Evolutionary conservation across 176 grass and related monocot genomes (phyloP).

Genomic region (Areca catechu): DNA sequence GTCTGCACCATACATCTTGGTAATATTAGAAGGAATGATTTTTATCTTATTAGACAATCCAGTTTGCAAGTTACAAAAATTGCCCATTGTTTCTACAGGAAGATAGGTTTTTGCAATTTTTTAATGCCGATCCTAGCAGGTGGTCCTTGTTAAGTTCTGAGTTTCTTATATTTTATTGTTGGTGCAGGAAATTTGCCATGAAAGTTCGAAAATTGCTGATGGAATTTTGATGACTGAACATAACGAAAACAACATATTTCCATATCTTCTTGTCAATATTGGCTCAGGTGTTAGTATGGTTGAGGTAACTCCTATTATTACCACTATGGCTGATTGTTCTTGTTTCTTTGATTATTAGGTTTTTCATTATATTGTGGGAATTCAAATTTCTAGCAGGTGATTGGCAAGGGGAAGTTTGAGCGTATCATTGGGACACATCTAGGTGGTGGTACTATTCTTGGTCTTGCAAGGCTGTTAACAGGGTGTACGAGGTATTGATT

Average conservation of each 20-base stretch:
- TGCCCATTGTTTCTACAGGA: no score
- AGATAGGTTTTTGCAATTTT: no score
- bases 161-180: constrained; percentile 15
- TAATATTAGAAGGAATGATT: no score
- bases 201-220: constrained; percentile 43
- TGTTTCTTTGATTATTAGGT: background rate
- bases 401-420: constrained; percentile 87
- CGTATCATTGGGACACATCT: constrained; percentile 97
- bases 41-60: no score
- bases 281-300: constrained; percentile 99
- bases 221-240: constrained; percentile 41
- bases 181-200: constrained; percentile 39
- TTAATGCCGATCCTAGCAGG: no score
- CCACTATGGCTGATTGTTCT: background rate
- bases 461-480: constrained; percentile 80
- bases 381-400: constrained; percentile 53
- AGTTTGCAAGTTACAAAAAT: no score
- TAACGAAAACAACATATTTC: constrained; percentile 83
- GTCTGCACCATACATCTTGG: no score
- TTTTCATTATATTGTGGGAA: background rate
- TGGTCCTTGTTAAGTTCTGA: no score
- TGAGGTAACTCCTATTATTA: constrained; percentile 46
- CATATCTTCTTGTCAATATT: constrained; percentile 98
- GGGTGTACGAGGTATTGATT: constrained; percentile 67
- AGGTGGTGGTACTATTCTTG: constrained; percentile 87